Base-by-base conservation (phyloP, 2,329 filamentous ascomycete species). In the Xylariales sp. region DNA sequence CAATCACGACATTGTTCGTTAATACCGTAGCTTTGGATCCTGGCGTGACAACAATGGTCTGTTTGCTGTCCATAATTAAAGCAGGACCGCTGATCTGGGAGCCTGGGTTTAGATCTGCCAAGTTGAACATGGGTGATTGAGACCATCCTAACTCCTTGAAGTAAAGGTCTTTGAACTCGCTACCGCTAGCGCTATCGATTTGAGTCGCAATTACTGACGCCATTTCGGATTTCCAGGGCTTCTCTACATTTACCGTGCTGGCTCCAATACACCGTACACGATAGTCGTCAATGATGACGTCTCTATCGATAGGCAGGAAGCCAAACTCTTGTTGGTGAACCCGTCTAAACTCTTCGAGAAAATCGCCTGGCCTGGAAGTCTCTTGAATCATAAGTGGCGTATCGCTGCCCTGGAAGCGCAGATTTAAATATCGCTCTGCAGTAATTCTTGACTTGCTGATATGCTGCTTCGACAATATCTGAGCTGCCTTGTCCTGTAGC, bases 261-360 rank as follows among this genome's bases (percentile, higher is more conserved):
- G 38, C 10, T 4, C 43, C 43, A 25, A 41, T 41, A 32, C 20
- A 41, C 14, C 43, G 37, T 11, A 45, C 43, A 6, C 43, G 38
- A 11, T 31, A 41, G 15, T 45, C 43, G 16, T 45, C 43, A 1
- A 45, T 42, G 14, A 45, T 36, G 6, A 45, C 43, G 2, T 45
- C 38, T 24, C 43, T 4, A 12, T 21, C 28, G 0, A 31, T 19
- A 14, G 25, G 25, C 0, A 40, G 8, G 56, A 86, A 86, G 2
- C 81, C 81, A 53, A 86, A 86, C 53, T 86, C 82, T 54, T 83
- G 80, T 48, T 84, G 74, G 53, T 86, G 82, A 50, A 84, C 79
- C 52, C 75, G 74, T 31, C 83, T 59, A 47, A 86, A 86, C 0
- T 79, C 81, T 46, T 78, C 74, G 2, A 77, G 80, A 58, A 82